These are phyloP conservation scores for Paraleonurus japonicus DNA, from an alignment of 257 asterid genomes.

Conservation along the genomic window DNA sequence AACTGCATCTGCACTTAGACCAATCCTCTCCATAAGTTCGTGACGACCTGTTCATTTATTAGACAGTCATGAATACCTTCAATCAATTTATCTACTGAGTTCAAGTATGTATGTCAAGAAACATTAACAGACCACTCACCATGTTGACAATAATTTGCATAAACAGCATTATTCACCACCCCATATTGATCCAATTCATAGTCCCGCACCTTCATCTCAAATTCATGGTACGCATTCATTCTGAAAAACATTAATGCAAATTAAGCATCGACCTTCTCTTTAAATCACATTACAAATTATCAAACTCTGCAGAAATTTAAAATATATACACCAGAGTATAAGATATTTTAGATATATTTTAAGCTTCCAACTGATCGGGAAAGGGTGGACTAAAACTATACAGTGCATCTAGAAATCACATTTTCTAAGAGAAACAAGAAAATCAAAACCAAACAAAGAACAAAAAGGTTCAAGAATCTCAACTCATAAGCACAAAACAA, in stretches of 20 bases:
- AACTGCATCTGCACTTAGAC: slow-evolving; percentile 68
- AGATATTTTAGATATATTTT: too few species aligned
- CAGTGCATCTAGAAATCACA: background rate
- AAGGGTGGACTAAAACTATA: background rate
- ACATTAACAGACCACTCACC: slow-evolving; percentile 48
- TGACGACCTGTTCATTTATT: slow-evolving; percentile 70
- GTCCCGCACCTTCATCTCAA: slow-evolving; percentile 86
- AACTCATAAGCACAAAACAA: slow-evolving; percentile 10
- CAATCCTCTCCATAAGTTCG: slow-evolving; percentile 69
- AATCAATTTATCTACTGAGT: background rate
- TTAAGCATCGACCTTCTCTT: background rate
- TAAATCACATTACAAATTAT: background rate
- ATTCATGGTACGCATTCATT: slow-evolving; percentile 62
- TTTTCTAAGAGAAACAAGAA: background rate
- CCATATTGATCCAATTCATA: slow-evolving; percentile 94
- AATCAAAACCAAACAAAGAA: background rate
- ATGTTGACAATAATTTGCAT: slow-evolving; percentile 90
- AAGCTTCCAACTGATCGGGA: slow-evolving; percentile 3
- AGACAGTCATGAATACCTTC: background rate
- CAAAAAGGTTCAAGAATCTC: background rate
- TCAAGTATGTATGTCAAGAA: too few species aligned
- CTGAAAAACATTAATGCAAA: slow-evolving; percentile 35
- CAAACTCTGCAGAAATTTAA: background rate
- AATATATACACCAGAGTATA: background rate
- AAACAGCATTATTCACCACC: slow-evolving; percentile 84